phyloP scores from a whole-genome alignment of 2,329 filamentous ascomycete species.

The Colletotrichum noveboracense region DNA sequence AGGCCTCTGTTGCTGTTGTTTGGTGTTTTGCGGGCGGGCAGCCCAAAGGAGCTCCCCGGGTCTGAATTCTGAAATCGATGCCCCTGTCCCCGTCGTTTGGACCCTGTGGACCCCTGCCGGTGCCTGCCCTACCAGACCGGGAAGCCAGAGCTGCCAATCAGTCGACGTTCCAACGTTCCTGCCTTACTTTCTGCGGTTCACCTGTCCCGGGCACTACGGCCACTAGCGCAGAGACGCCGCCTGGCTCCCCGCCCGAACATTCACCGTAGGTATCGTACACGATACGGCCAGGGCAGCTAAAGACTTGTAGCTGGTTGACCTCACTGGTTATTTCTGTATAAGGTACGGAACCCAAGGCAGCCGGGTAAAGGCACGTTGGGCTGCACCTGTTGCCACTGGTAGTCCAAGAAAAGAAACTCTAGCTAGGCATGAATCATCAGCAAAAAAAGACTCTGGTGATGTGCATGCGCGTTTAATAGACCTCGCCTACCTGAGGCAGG shows the following conservation, averaged over 20 bases:
- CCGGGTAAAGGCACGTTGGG: neutral
- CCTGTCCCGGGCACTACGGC: neutral
- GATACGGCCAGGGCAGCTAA: neutral
- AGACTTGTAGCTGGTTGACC: neutral
- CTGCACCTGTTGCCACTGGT: neutral
- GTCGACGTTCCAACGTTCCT: neutral
- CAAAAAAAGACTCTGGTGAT: neutral
- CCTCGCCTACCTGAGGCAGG: neutral
- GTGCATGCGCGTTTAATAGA: neutral
- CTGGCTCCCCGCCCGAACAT: neutral
- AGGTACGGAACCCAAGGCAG: neutral
- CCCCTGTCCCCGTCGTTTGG: neutral
- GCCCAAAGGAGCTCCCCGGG: neutral
- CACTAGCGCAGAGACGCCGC: neutral
- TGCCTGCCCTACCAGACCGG: conserved; percentile 1
- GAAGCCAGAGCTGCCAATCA: neutral
- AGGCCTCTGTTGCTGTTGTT: neutral
- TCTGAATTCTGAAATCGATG: neutral
- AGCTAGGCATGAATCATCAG: neutral
- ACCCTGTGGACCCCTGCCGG: neutral
- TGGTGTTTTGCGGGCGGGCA: neutral
- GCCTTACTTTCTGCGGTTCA: neutral
- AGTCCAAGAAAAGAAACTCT: neutral
- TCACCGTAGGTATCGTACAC: neutral
- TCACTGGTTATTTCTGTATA: neutral